Conservation (phyloP, 345 rosid species). For the Rhodomyrtus tomentosa region DNA sequence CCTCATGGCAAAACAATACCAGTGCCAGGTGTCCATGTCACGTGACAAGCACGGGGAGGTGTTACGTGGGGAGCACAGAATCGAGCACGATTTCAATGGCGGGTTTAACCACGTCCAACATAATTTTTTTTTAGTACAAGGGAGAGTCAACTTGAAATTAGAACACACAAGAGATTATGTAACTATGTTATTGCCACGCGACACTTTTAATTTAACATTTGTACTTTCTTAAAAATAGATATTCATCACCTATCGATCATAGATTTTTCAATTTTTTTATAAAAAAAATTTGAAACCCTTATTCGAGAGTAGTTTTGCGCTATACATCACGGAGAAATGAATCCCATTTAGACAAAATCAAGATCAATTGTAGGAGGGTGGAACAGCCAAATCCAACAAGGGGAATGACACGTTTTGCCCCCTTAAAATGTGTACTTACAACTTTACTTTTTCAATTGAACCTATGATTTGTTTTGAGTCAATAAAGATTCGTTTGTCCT, state of each 20-base stretch:
- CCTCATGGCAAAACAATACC: neutral
- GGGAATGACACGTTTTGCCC: neutral
- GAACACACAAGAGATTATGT: neutral
- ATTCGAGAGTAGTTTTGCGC: neutral
- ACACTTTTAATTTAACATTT: neutral
- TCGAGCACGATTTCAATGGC: neutral
- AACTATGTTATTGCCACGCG: neutral
- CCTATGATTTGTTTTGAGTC: neutral
- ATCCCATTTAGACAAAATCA: neutral
- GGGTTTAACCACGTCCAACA: neutral
- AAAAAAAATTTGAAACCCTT: no score
- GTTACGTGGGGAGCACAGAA: neutral
- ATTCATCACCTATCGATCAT: neutral
- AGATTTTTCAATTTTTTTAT: neutral
- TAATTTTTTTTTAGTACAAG: neutral
- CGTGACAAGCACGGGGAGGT: neutral
- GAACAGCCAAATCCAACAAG: neutral
- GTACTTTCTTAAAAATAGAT: no score
- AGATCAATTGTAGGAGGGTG: neutral
- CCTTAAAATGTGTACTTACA: neutral
- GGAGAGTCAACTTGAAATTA: neutral
- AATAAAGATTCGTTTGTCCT: neutral
- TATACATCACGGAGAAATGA: neutral
- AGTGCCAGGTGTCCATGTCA: neutral
- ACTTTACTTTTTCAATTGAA: neutral